Base-by-base conservation (phyloP, 1,284 basidiomycete species). In the Rhizoctonia solani region DNA sequence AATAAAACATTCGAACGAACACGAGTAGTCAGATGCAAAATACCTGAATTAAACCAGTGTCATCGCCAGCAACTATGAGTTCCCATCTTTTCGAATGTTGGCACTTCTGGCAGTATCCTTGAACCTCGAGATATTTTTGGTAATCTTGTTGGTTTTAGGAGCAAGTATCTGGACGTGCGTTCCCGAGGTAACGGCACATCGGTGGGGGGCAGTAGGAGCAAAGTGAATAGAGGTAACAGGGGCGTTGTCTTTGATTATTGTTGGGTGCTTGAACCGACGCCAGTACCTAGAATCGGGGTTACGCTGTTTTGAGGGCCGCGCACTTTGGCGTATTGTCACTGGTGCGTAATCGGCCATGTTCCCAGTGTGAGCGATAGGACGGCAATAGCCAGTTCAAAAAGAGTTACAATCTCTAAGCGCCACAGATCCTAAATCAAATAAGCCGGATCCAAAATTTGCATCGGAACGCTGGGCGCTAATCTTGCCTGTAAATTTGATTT, bases 121-220 rank as follows among this genome's bases (percentile, higher is more conserved):
- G 81, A 99, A 99, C 34, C 97, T 82, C 29, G 94, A 91, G 69
- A 99, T 95, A 0, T 93, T 97, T 81, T 99, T 99, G 16, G 89
- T 91, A 44, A 98, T 88, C 76, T 95, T 94, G 77, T 95, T 93
- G 6, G 95, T 98, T 69, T 92, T 87, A 34, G 95, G 94, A 16
- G 93, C 93, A 78, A 98, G 98, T 75, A 99, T 92, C 77, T 99
- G 92, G 1, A 99, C 89, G 69, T 95, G 84, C 0, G 95, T 93
- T 0, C 94, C 95, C 0, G 95, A 91, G 30, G 95, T 98, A 55
- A 98, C 95, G 16, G 95, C 96, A 81, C 95, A 98, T 73, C 91
- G 84, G 75, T 98, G 93, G 9, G 94, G 95, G 76, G 86, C 88
- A 53, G 88, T 80, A 2, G 87, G 86, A 3, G 91, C 88, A 78